Conservation (phyloP, 345 rosid species). For the Rhizophora mangle region DNA sequence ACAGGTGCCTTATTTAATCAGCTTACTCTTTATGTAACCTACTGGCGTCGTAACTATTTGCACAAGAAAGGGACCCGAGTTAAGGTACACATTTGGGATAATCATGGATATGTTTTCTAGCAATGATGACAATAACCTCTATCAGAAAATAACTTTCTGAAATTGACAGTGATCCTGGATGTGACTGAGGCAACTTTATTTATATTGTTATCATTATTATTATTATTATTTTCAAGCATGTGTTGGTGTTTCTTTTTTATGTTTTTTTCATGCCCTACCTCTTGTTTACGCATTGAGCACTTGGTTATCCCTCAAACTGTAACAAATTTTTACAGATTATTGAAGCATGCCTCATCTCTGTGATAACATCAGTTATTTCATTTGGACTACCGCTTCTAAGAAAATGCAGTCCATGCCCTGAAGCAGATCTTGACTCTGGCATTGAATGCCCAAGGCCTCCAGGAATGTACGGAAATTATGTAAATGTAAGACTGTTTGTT, state of each 20-base stretch:
- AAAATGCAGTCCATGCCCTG: constrained; percentile 92
- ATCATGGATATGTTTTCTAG: not conserved
- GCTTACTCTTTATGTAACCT: constrained; percentile 73
- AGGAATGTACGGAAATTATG: constrained; percentile 95
- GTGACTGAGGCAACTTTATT: too few relatives aligned
- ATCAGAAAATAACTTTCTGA: too few relatives aligned
- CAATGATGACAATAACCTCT: too few relatives aligned
- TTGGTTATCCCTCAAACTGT: not conserved
- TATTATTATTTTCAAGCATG: too few relatives aligned
- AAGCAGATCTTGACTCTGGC: constrained; percentile 59
- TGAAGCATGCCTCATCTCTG: constrained; percentile 94
- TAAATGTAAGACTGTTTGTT: constrained; percentile 53
- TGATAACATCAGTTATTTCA: constrained; percentile 79
- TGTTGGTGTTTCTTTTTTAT: constrained; percentile 4
- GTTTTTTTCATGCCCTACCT: constrained; percentile 2
- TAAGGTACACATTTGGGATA: constrained; percentile 43
- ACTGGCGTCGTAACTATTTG: constrained; percentile 83
- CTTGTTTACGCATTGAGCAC: not conserved
- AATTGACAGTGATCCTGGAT: too few relatives aligned
- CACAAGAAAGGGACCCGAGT: constrained; percentile 85
- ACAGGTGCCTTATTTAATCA: constrained; percentile 95
- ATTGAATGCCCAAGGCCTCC: constrained; percentile 90
- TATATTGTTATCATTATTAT: too few relatives aligned
- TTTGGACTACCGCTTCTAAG: constrained; percentile 90
- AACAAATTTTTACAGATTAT: constrained; percentile 52